These are phyloP conservation scores for Gnaphalium uliginosum DNA, from an alignment of 129 eudicot genomes.

Conservation along the genomic window DNA sequence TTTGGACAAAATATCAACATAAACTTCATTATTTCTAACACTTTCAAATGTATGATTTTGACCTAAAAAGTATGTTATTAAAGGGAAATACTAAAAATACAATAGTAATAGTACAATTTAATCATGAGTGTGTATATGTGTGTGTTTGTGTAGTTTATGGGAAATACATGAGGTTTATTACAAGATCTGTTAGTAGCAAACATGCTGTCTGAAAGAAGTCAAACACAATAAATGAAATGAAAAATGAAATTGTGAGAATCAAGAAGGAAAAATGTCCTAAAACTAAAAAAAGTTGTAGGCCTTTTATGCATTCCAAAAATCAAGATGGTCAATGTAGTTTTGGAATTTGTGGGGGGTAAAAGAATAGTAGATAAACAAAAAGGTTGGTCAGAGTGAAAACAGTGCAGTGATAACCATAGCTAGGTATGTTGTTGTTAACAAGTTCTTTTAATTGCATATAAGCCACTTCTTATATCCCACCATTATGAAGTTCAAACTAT, in stretches of 20 bases:
- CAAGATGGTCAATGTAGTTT: slow-evolving; percentile 41
- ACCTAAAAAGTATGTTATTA: not conserved
- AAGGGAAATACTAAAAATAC: not conserved
- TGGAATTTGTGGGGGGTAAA: slow-evolving; percentile 41
- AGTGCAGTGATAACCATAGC: slow-evolving; percentile 36
- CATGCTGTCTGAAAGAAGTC: slow-evolving; percentile 28
- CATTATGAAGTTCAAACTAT: not conserved
- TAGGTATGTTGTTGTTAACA: slow-evolving; percentile 45
- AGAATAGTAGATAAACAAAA: slow-evolving; percentile 37
- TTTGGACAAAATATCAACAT: not conserved
- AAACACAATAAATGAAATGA: slow-evolving; percentile 32
- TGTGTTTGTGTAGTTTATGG: not conserved
- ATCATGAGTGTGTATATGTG: not conserved
- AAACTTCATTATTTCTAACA: not conserved
- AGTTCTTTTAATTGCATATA: slow-evolving; percentile 8
- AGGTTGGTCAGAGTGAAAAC: slow-evolving; percentile 33
- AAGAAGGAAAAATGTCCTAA: slow-evolving; percentile 22
- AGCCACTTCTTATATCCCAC: slow-evolving; percentile 8
- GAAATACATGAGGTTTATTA: slow-evolving; percentile 1
- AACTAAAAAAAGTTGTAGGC: slow-evolving; percentile 34
- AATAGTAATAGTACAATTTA: not conserved
- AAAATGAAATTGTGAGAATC: slow-evolving; percentile 27
- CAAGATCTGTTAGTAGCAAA: slow-evolving; percentile 7
- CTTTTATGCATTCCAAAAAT: slow-evolving; percentile 39
- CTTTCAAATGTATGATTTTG: not conserved